These are phyloP conservation scores for Pyrus pyrifolia DNA, from an alignment of 306 rosid genomes.

Conservation along the genomic window DNA sequence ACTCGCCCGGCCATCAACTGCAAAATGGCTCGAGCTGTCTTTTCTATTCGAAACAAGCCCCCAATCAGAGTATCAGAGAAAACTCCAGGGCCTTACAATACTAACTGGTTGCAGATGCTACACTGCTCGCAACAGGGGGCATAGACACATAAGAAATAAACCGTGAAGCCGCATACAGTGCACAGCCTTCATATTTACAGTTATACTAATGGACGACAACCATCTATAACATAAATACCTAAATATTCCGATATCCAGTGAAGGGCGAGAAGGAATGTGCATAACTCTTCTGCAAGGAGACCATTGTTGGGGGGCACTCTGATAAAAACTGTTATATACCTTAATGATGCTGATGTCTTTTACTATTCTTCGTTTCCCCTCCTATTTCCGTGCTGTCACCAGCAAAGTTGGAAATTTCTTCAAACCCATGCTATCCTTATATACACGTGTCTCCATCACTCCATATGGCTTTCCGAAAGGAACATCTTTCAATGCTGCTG, in stretches of 20 bases:
- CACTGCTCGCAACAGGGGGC: not conserved
- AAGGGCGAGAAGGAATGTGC: not conserved
- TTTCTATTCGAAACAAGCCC: not conserved
- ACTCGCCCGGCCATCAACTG: not conserved
- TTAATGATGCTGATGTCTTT: not conserved
- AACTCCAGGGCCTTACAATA: not conserved
- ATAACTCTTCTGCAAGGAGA: not conserved
- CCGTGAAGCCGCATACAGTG: not conserved
- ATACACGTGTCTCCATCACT: slow-evolving; percentile 20
- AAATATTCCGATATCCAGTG: not conserved
- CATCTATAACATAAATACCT: not conserved
- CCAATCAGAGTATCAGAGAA: not conserved
- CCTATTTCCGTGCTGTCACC: slow-evolving; percentile 19
- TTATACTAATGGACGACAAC: not conserved
- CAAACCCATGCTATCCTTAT: slow-evolving; percentile 16
- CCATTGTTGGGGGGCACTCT: not conserved
- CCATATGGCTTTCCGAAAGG: slow-evolving; percentile 20
- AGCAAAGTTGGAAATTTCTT: slow-evolving; percentile 25
- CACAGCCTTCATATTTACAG: slow-evolving; percentile 4
- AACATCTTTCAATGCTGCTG: slow-evolving; percentile 23
- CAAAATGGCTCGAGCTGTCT: not conserved
- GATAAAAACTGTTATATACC: not conserved
- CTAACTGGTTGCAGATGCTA: not conserved
- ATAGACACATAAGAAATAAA: not conserved
- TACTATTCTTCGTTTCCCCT: not conserved